These are phyloP conservation scores for Crithidia bombi DNA, from an alignment of 208 protist species.

Conservation along the genomic window DNA sequence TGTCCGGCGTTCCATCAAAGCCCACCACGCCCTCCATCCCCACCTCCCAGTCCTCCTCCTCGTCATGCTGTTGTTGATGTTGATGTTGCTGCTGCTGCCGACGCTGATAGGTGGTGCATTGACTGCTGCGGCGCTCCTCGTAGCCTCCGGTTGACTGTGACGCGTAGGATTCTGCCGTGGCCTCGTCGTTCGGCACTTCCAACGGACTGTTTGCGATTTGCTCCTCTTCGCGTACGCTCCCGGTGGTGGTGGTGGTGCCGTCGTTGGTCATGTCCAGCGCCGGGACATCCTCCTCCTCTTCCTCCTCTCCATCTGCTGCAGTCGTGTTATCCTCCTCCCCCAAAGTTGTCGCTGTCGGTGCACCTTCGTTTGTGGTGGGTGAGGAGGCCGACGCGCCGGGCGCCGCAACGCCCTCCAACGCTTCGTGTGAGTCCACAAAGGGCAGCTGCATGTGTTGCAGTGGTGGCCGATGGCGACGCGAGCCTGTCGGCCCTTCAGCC, in stretches of 20 bases:
- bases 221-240: constrained; percentile 1
- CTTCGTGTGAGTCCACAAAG: constrained; percentile 22
- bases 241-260: neutral
- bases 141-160: too few relatives aligned
- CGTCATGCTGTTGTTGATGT: neutral
- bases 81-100: neutral
- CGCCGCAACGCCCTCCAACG: neutral
- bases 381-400: neutral
- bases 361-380: neutral
- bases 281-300: neutral
- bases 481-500: neutral
- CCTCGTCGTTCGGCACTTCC: neutral
- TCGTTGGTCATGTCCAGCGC: neutral
- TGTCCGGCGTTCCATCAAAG: neutral
- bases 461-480: neutral
- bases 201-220: neutral
- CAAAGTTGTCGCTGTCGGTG: neutral
- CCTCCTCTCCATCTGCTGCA: too few relatives aligned
- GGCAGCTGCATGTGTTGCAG: constrained; percentile 17
- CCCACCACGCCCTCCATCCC: neutral
- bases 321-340: neutral
- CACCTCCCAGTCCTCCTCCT: neutral
- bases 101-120: too few relatives aligned
- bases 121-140: too few relatives aligned
- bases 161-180: too few relatives aligned